These are phyloP conservation scores for Saccharomycopsis sp. DNA, from an alignment of 805 yeast genomes.

Conservation along the genomic window DNA sequence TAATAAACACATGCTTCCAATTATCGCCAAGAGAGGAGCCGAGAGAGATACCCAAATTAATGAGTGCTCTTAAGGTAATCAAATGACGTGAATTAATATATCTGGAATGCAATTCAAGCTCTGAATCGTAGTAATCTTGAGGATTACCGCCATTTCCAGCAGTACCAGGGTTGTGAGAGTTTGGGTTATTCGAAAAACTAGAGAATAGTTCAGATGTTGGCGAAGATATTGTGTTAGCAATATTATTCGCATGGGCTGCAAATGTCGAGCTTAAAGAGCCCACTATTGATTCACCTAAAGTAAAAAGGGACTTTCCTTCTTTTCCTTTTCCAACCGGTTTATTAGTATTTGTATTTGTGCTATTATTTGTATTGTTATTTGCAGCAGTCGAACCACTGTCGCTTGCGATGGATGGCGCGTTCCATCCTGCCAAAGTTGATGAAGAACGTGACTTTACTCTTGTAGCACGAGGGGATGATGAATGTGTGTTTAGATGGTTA, in stretches of 20 bases:
- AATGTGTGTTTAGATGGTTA: neutral
- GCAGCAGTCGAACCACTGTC: neutral
- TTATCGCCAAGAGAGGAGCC: slow-evolving; percentile 63
- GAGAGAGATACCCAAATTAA: slow-evolving; percentile 72
- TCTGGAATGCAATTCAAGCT: slow-evolving; percentile 32
- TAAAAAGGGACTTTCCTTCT: neutral
- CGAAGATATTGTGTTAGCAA: neutral
- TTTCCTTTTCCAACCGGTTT: neutral
- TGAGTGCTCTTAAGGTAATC: slow-evolving; percentile 68
- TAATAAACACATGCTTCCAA: slow-evolving; percentile 58
- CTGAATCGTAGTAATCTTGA: neutral
- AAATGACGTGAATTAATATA: slow-evolving; percentile 60
- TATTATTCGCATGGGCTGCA: slow-evolving; percentile 14
- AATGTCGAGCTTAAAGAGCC: slow-evolving; percentile 19
- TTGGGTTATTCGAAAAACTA: neutral
- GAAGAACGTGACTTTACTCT: neutral
- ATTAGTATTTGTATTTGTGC: neutral
- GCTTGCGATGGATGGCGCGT: neutral
- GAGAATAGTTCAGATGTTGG: neutral
- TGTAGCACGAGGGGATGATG: neutral
- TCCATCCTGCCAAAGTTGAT: neutral
- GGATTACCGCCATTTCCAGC: neutral
- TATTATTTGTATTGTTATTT: neutral
- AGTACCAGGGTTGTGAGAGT: neutral
- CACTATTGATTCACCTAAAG: slow-evolving; percentile 18